phyloP scores from a whole-genome alignment of 805 yeast species.

The Candida boleticola region DNA sequence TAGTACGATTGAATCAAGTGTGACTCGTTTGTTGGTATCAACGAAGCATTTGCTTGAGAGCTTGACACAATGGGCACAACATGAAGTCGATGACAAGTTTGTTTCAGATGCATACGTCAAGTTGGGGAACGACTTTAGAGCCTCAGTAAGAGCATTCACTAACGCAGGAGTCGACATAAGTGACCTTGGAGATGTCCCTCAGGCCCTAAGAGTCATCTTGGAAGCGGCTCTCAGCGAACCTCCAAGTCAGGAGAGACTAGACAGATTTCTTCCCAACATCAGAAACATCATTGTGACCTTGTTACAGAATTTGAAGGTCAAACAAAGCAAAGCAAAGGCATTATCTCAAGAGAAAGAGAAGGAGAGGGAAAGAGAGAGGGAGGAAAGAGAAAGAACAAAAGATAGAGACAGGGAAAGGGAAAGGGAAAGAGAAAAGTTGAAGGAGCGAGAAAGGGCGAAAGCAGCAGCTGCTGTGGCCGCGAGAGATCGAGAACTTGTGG shows the following conservation, averaged over 20 bases:
- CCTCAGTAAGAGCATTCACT: constrained; percentile 76
- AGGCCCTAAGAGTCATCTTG: constrained; percentile 68
- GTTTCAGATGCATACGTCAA: constrained; percentile 91
- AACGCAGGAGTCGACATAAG: constrained; percentile 76
- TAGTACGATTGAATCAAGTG: constrained; percentile 70
- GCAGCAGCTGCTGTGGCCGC: not conserved
- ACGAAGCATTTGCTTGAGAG: constrained; percentile 87
- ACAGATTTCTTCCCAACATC: constrained; percentile 76
- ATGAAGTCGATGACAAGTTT: constrained; percentile 71
- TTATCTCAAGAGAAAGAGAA: constrained; percentile 22
- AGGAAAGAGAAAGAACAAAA: not conserved
- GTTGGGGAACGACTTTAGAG: constrained; percentile 89
- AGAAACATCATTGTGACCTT: constrained; percentile 81
- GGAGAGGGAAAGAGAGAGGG: constrained; percentile 2
- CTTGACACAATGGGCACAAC: constrained; percentile 86
- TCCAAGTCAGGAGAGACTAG: constrained; percentile 81
- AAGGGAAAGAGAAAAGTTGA: not conserved
- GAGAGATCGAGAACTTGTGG: not conserved
- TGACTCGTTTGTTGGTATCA: constrained; percentile 75
- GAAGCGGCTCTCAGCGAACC: constrained; percentile 84
- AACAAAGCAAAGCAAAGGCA: constrained; percentile 59
- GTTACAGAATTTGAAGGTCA: constrained; percentile 74
- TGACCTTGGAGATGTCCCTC: constrained; percentile 91
- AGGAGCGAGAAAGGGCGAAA: not conserved
- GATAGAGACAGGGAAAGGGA: constrained; percentile 2